A percentile compares a stretch with the other conserved stretches of the same genome.
These are phyloP conservation scores for Roridomyces roridus DNA, from an alignment of 768 basidiomycete species.

Conservation along the genomic window DNA sequence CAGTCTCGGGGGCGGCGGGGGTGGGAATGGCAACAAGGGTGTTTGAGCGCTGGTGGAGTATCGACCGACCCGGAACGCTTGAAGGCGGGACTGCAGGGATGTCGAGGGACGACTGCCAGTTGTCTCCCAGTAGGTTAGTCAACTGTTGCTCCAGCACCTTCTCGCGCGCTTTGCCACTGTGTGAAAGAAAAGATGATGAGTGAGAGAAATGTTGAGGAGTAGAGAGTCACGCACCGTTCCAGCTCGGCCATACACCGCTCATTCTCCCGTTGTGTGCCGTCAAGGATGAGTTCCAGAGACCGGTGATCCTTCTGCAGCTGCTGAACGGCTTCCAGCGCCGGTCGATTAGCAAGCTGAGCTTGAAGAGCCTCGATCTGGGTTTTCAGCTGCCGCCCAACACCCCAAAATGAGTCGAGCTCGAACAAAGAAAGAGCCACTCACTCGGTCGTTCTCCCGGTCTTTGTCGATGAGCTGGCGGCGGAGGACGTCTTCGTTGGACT, in stretches of 20 bases:
- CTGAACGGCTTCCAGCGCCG: slow-evolving; percentile 71
- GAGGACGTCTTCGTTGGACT: slow-evolving; percentile 64
- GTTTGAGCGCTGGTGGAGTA: slow-evolving; percentile 40
- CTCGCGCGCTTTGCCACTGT: slow-evolving; percentile 69
- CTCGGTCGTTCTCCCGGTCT: slow-evolving; percentile 75
- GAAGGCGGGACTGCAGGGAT: slow-evolving; percentile 14
- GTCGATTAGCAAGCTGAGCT: slow-evolving; percentile 68
- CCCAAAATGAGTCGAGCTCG: background rate
- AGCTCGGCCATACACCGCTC: slow-evolving; percentile 84
- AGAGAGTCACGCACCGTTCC: slow-evolving; percentile 58
- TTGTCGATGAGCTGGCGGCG: slow-evolving; percentile 70
- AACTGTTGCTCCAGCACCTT: slow-evolving; percentile 79
- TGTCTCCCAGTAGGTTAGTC: slow-evolving; percentile 72
- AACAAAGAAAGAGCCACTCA: slow-evolving; percentile 28
- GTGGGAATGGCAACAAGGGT: slow-evolving; percentile 34
- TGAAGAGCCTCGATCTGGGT: slow-evolving; percentile 68
- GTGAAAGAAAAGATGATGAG: background rate
- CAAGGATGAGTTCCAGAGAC: slow-evolving; percentile 75
- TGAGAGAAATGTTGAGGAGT: background rate
- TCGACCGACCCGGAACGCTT: slow-evolving; percentile 7
- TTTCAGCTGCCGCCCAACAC: slow-evolving; percentile 52
- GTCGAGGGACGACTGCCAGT: slow-evolving; percentile 62
- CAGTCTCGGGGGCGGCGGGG: slow-evolving; percentile 2
- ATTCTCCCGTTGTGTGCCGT: slow-evolving; percentile 87
- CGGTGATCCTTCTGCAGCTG: slow-evolving; percentile 74